A percentile compares a stretch with the other conserved stretches of the same genome.
phyloP scores from a whole-genome alignment of 176 grass and related monocot genomes.

The Puya raimondii region DNA sequence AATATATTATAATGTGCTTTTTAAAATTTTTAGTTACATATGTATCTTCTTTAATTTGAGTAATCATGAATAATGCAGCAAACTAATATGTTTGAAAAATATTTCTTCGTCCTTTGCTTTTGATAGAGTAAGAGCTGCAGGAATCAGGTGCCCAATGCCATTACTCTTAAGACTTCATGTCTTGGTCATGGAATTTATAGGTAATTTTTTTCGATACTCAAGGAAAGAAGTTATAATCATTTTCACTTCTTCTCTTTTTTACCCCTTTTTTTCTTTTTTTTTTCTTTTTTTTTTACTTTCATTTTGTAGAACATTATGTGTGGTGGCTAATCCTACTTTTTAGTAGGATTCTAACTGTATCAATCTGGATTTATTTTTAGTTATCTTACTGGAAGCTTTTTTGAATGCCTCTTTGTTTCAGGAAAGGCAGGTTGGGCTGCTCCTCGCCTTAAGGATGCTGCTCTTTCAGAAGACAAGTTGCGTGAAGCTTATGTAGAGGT shows the following conservation, averaged over 20 bases:
- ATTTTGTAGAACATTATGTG: no score
- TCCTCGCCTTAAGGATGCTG: slow-evolving; percentile 86
- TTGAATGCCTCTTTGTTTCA: slow-evolving; percentile 30
- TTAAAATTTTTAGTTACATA: not conserved
- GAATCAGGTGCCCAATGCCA: slow-evolving; percentile 65
- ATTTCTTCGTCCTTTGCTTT: slow-evolving; percentile 14
- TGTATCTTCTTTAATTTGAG: not conserved
- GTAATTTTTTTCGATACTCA: slow-evolving; percentile 26
- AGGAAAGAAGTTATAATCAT: not conserved
- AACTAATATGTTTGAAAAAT: slow-evolving; percentile 1
- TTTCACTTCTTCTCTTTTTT: not conserved
- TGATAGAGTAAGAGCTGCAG: slow-evolving; percentile 69
- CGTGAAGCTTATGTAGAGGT: slow-evolving; percentile 87
- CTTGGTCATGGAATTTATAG: slow-evolving; percentile 97
- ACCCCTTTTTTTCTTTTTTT: not conserved
- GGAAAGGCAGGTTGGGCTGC: slow-evolving; percentile 75
- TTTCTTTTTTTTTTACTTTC: no score
- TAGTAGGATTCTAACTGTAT: not conserved
- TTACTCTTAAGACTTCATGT: slow-evolving; percentile 83
- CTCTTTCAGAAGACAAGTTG: slow-evolving; percentile 70
- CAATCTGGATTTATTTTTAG: not conserved
- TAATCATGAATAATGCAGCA: not conserved
- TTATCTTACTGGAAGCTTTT: slow-evolving; percentile 1
- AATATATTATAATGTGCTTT: not conserved
- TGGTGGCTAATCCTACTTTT: no score